phyloP scores from a whole-genome alignment of 2,329 filamentous ascomycete genomes.

The Colletotrichum australisinense region DNA sequence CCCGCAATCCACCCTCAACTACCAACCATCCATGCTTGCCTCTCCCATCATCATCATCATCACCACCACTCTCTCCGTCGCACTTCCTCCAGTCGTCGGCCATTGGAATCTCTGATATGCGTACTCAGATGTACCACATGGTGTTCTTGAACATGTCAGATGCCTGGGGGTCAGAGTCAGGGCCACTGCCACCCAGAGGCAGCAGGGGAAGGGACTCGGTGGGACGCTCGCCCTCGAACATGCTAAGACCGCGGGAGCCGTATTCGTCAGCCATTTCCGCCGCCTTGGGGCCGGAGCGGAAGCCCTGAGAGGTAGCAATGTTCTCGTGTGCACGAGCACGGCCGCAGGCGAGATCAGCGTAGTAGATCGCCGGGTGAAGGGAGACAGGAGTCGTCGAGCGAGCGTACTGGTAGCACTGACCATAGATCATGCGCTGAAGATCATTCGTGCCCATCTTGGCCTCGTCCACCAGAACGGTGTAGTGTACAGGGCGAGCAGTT shows the following conservation, averaged over 20 bases:
- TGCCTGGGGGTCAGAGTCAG: conserved; percentile 35
- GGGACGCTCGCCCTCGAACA: conserved; percentile 18
- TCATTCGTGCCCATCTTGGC: conserved; percentile 73
- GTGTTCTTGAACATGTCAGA: conserved; percentile 47
- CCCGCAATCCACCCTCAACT: background rate
- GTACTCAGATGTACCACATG: conserved; percentile 57
- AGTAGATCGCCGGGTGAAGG: conserved; percentile 90
- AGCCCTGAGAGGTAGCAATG: conserved; percentile 56
- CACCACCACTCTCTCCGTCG: background rate
- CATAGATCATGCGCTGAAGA: conserved; percentile 90
- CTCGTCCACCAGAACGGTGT: conserved; percentile 90
- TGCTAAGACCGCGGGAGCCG: conserved; percentile 51
- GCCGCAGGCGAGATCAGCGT: conserved; percentile 88
- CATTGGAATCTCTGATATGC: no score
- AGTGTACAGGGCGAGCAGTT: conserved; percentile 91
- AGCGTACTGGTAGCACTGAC: conserved; percentile 94
- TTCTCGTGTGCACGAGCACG: conserved; percentile 82
- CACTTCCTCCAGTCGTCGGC: background rate
- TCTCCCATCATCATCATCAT: background rate
- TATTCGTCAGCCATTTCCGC: conserved; percentile 52
- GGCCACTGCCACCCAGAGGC: conserved; percentile 37
- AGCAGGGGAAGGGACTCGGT: conserved; percentile 37
- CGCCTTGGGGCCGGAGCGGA: conserved; percentile 56
- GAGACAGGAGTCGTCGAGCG: conserved; percentile 94
- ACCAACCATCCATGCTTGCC: background rate